A percentile compares a stretch with the other conserved stretches of the same genome.
Conservation (phyloP, 805 yeast genomes). For the Phaffomyces antillensis region DNA sequence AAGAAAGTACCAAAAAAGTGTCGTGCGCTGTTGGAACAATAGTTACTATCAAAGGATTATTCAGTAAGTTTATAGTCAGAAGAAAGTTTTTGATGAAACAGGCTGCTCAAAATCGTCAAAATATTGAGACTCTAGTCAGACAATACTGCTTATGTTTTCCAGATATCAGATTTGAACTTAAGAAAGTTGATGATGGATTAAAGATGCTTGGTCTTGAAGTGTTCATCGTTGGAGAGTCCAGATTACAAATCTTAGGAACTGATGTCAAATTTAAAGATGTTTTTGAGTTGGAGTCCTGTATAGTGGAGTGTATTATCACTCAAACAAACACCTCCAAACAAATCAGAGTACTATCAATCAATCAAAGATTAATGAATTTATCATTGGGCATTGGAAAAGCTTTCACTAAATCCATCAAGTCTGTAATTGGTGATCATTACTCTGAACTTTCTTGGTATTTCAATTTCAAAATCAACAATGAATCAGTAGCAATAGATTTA, state of each 20-base stretch:
- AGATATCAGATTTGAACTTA: slow-evolving; percentile 25
- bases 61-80: slow-evolving; percentile 29
- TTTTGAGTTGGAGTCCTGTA: neutral
- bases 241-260: neutral
- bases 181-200: neutral
- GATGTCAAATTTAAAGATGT: neutral
- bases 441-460: slow-evolving; percentile 26
- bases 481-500: slow-evolving; percentile 25
- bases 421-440: slow-evolving; percentile 2
- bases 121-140: slow-evolving; percentile 19
- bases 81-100: slow-evolving; percentile 18
- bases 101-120: slow-evolving; percentile 4
- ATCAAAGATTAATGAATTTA: neutral
- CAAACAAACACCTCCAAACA: neutral
- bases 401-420: slow-evolving; percentile 16
- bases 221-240: neutral
- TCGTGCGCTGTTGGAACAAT: slow-evolving; percentile 28
- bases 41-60: slow-evolving; percentile 26
- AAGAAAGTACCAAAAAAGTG: slow-evolving; percentile 39
- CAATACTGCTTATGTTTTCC: slow-evolving; percentile 27
- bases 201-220: neutral
- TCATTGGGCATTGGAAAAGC: neutral
- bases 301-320: neutral
- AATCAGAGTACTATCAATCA: neutral
- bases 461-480: slow-evolving; percentile 15